Evolutionary conservation across 352 stramenopile species (phyloP).

Genomic region (Phytophthora palmivora): DNA sequence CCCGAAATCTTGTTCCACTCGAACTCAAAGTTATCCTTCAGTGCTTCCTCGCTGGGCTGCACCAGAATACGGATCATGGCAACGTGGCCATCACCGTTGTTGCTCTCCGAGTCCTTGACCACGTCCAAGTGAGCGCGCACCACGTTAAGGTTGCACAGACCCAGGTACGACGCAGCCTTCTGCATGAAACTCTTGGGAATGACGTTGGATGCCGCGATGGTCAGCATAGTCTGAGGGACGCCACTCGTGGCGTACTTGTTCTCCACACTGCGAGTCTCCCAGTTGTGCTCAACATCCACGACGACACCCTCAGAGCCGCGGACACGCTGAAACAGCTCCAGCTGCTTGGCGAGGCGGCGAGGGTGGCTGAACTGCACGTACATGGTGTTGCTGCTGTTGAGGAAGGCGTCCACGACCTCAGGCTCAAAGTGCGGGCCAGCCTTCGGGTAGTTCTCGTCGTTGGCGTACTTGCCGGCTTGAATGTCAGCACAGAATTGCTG

Average conservation of each 20-base stretch:
- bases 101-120: conserved; percentile 77
- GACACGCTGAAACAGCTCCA: conserved; percentile 71
- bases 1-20: conserved; percentile 85
- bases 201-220: conserved; percentile 83
- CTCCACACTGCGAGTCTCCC: conserved; percentile 81
- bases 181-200: conserved; percentile 85
- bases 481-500: conserved; percentile 78
- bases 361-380: conserved; percentile 87
- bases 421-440: conserved; percentile 69
- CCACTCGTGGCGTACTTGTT: conserved; percentile 70
- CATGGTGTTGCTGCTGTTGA: conserved; percentile 81
- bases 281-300: conserved; percentile 85
- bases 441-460: conserved; percentile 57
- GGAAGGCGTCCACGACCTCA: conserved; percentile 66
- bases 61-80: conserved; percentile 87
- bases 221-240: conserved; percentile 84
- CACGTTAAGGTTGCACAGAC: conserved; percentile 95
- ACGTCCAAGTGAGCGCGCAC: conserved; percentile 95
- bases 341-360: conserved; percentile 74
- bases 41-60: conserved; percentile 61
- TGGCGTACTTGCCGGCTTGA: conserved; percentile 75
- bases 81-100: conserved; percentile 71
- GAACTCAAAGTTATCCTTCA: conserved; percentile 57
- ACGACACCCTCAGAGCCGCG: conserved; percentile 77
- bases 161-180: conserved; percentile 89